These are phyloP conservation scores for Solanum clarkiae DNA, from an alignment of 257 asterid species.

Conservation along the genomic window DNA sequence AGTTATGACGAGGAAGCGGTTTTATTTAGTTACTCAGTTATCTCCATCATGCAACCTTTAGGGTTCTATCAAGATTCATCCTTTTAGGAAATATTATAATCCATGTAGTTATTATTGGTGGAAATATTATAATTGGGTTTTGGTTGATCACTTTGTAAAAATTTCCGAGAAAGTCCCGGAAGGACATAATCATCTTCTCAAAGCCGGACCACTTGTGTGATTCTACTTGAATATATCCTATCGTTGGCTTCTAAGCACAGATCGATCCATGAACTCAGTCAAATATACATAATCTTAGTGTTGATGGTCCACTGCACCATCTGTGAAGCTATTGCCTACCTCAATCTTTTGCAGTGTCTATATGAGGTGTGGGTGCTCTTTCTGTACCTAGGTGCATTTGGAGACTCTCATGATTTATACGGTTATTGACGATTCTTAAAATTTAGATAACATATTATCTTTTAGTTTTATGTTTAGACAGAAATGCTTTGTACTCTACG, in stretches of 20 bases:
- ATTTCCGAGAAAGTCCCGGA: neutral
- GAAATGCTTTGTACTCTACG: neutral
- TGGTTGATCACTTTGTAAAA: neutral
- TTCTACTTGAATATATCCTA: neutral
- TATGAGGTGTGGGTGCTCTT: neutral
- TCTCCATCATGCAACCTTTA: neutral
- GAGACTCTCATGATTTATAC: neutral
- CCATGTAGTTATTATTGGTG: neutral
- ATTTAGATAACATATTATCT: neutral
- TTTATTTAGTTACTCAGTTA: neutral
- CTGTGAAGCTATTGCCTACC: neutral
- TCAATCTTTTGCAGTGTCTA: neutral
- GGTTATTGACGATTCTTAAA: neutral
- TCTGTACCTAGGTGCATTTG: neutral
- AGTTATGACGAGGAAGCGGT: neutral
- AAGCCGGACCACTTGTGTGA: neutral
- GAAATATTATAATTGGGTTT: neutral
- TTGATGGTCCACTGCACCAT: neutral
- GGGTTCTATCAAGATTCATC: neutral
- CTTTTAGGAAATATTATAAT: neutral
- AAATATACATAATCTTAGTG: neutral
- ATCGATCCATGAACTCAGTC: neutral
- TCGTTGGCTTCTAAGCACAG: neutral
- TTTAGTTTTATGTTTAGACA: neutral
- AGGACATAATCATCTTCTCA: neutral